Evolutionary conservation across 2,329 filamentous ascomycete genomes (phyloP), one percentile per base, ranked within the genome.

Genomic region (Sporothrix dimorphospora): DNA sequence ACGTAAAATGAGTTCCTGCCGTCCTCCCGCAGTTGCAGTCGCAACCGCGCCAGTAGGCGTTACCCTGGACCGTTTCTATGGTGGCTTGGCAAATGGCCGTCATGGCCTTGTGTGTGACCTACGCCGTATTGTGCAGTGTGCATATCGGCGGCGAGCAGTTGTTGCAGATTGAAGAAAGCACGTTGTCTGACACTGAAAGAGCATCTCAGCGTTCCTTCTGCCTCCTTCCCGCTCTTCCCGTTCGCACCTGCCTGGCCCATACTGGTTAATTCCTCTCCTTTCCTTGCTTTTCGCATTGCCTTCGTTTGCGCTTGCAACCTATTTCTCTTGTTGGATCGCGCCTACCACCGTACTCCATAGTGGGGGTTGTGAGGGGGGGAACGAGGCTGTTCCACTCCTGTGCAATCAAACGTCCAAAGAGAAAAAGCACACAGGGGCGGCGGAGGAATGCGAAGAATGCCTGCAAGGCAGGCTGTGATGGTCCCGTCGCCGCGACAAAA

Each of bases 391-490:
- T 59, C 67, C 67, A 69, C 38, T 34, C 67, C 38, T 59, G 38
- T 45, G 67, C 51, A 69, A 69, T 69, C 67, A 69, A 69, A 69
- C 38, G 3, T 6, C 27, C 19, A 53, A 53, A 45, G 40, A 49
- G 42, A 11, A 51, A 67, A 49, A 19, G 42, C 61, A 66, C n/a
- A n/a, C n/a, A n/a, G n/a, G 65, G 59, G 38, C 59, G 59, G 47
- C 42, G 24, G 42, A n/a, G 34, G 66, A 69, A 57, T 45, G 34
- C 30, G 49, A 69, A 57, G 66, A 55, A 69, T 69, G 66, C 66
- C 66, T 69, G 66, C 66, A 55, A 68, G 61, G 65, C 45, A 53
- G 65, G 65, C 65, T 42, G 65, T 68, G 65, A 68, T 30, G 40
- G 61, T 45, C 61, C 38, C 12, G 21, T 47, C 40, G 21, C 47